Conservation (phyloP, 75 land plant species). For the Larix kaempferi region DNA sequence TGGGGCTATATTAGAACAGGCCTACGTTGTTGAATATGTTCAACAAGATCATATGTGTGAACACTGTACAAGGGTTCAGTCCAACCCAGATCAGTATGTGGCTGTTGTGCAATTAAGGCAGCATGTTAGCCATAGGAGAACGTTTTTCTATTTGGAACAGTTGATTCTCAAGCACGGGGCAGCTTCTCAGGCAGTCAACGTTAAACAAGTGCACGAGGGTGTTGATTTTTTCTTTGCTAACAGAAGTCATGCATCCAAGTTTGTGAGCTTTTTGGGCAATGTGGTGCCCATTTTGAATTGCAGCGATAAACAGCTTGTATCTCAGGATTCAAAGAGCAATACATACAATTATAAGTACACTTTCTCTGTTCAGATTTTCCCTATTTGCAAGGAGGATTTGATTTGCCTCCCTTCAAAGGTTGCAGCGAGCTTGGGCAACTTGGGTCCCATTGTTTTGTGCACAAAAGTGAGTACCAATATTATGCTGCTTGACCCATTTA, state of each 20-base stretch:
- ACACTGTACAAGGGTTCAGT: too few species aligned
- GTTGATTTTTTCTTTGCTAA: constrained; percentile 75
- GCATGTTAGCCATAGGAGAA: too few species aligned
- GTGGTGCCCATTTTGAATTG: constrained; percentile 47
- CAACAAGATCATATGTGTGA: too few species aligned
- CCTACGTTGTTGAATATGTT: too few species aligned
- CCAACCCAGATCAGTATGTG: too few species aligned
- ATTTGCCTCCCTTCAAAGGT: constrained; percentile 74
- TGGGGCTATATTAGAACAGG: too few species aligned
- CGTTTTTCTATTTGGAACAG: too few species aligned
- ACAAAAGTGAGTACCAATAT: constrained; percentile 55
- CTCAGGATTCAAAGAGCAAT: constrained; percentile 77
- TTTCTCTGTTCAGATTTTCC: constrained; percentile 76
- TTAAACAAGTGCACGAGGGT: constrained; percentile 57
- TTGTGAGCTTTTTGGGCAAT: constrained; percentile 52
- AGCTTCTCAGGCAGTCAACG: constrained; percentile 62
- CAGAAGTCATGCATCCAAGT: constrained; percentile 62
- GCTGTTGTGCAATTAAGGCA: too few species aligned
- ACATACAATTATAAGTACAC: constrained; percentile 74
- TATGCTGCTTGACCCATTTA: constrained; percentile 70
- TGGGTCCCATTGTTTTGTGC: constrained; percentile 75
- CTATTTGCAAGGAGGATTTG: constrained; percentile 79
- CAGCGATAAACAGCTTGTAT: constrained; percentile 74
- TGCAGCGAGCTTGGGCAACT: constrained; percentile 51
- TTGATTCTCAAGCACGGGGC: too few species aligned